Evolutionary conservation across 371 early-diverging fungal genomes (phyloP).

Genomic region (Thermomucor indicae-seudaticae): DNA sequence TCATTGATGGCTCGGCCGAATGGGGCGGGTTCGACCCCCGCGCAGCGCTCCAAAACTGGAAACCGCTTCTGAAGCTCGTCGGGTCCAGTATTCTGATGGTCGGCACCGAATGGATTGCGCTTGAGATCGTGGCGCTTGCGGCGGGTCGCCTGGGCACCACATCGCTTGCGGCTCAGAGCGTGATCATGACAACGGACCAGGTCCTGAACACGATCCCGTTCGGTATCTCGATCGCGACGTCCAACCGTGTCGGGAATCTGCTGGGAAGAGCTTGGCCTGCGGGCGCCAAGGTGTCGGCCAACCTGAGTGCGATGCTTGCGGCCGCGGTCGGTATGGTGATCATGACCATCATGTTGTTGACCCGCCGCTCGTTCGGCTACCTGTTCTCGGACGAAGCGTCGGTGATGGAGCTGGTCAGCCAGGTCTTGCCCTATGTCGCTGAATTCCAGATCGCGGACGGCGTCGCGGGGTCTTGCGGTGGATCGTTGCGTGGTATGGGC

Average conservation of each 20-base stretch:
- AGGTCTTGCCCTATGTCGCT: too few species aligned
- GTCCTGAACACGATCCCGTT: conserved; percentile 41
- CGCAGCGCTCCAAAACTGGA: conserved; percentile 50
- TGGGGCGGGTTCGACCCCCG: conserved; percentile 66
- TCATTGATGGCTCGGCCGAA: conserved; percentile 51
- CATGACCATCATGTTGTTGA: neutral
- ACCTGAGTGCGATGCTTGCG: neutral
- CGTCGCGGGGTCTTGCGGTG: conserved; percentile 62
- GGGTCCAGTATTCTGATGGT: conserved; percentile 46
- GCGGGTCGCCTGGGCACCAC: conserved; percentile 71
- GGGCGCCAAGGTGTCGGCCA: conserved; percentile 23
- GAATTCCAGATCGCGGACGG: conserved; percentile 84
- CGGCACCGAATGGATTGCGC: conserved; percentile 75
- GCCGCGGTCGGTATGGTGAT: neutral
- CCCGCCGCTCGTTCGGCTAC: neutral
- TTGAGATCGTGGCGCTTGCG: conserved; percentile 70
- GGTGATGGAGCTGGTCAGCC: too few species aligned
- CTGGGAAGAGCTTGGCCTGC: conserved; percentile 39
- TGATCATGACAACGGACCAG: conserved; percentile 22
- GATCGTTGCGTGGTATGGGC: conserved; percentile 72
- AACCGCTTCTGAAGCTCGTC: conserved; percentile 62
- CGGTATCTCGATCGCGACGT: conserved; percentile 64
- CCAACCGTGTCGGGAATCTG: conserved; percentile 72
- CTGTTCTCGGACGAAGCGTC: neutral
- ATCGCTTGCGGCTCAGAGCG: conserved; percentile 73